Conservation (phyloP, 306 rosid genomes). For the Acacia confusa region DNA sequence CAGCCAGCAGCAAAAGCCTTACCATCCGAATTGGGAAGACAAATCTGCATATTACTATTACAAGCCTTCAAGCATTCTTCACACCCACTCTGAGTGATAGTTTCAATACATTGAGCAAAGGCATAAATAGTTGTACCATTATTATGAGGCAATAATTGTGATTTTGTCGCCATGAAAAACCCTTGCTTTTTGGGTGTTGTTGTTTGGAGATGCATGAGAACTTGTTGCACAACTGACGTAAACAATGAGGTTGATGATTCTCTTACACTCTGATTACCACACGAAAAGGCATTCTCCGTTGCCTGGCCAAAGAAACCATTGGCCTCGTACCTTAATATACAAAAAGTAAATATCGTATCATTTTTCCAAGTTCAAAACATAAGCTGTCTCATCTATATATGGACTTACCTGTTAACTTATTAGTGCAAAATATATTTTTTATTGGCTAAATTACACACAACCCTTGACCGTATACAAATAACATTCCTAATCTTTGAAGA, state of each 20-base stretch:
- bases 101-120: neutral
- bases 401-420: neutral
- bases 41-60: neutral
- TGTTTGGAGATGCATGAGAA: neutral
- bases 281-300: neutral
- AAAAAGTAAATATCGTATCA: neutral
- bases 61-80: neutral
- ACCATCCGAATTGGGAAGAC: neutral
- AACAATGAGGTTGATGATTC: neutral
- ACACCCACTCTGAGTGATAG: neutral
- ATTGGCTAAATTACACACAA: no score
- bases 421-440: no score
- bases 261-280: neutral
- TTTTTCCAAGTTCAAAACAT: neutral
- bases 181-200: neutral
- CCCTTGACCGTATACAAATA: no score
- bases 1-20: neutral
- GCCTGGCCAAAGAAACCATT: neutral
- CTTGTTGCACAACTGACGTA: neutral
- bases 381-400: neutral
- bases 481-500: no score
- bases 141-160: neutral
- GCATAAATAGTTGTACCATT: neutral
- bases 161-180: neutral
- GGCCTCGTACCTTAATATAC: neutral